Evolutionary conservation across 345 rosid genomes (phyloP), one percentile per base, ranked within the genome.

Genomic region (Citrus medica): DNA sequence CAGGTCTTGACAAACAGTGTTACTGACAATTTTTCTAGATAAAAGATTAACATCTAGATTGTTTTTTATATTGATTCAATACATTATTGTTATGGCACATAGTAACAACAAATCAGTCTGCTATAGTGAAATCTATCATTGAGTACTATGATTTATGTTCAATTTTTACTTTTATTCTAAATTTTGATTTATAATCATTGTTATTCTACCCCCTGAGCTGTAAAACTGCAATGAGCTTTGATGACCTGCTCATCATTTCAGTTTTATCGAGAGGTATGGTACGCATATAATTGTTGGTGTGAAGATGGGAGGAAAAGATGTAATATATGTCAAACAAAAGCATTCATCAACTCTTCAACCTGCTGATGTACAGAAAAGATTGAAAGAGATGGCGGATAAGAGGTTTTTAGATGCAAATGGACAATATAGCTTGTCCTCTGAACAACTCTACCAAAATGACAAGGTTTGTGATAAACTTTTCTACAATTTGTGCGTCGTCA

Each of bases 251-350:
- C 25, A n/a, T 61, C 62, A 76, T 87, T 76, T 68, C 88, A 95
- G 98, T 86, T 95, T 95, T 83, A 90, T 95, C 71, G 92, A 95
- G 79, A 85, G 55, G 21, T 95, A 82, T 83, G 98, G 98, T 40
- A 95, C 98, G 7, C 98, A 95, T 88, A 84, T 95, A 67, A 86
- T 93, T 75, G 93, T 91, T 84, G 92, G 98, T 74, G 88, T 95
- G 70, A 93, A 93, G 87, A 93, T 93, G 97, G 98, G 98, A 79
- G 98, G 97, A 70, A 93, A 93, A 87, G 98, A 93, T 84, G 99
- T 95, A 55, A 85, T 95, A 80, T 92, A 88, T 79, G 81, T 92
- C 66, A 93, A 95, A 76, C 97, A 95, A 75, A 94, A 85, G 72
- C 94, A 95, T 82, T 88, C 98, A 4, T 91, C 99, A 60, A 79